These are phyloP conservation scores for Claviceps arundinis DNA, from an alignment of 2,329 filamentous ascomycete genomes.

Conservation along the genomic window DNA sequence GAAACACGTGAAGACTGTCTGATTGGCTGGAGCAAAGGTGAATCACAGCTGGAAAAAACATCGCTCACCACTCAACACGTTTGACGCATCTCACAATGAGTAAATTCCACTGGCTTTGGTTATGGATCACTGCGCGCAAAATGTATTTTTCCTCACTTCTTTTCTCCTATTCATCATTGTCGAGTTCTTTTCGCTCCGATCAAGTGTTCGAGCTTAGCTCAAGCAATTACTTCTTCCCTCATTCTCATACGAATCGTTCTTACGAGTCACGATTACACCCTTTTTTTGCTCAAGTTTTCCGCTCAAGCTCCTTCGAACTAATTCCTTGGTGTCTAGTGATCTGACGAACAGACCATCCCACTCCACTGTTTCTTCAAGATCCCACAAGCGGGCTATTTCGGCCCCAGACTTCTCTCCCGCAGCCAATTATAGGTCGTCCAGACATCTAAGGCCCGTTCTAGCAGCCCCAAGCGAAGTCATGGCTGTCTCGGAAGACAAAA, in stretches of 20 bases:
- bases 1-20: not conserved
- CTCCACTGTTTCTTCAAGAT: conserved; percentile 13
- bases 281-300: not conserved
- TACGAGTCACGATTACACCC: not conserved
- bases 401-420: conserved; percentile 29
- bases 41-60: conserved; percentile 2
- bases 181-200: not conserved
- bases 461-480: conserved; percentile 9
- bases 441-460: conserved; percentile 9
- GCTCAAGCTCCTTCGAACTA: not conserved
- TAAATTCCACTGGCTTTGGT: not conserved
- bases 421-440: conserved; percentile 3
- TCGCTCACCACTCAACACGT: not conserved
- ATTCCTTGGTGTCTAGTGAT: conserved; percentile 1
- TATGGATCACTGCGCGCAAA: not conserved
- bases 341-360: conserved; percentile 10
- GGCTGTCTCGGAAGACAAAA: conserved; percentile 1
- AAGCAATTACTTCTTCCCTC: not conserved
- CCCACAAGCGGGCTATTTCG: conserved; percentile 37
- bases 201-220: not conserved
- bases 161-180: not conserved
- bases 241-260: not conserved
- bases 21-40: not conserved
- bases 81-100: not conserved
- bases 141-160: not conserved